These are phyloP conservation scores for Penicillium sp. DNA, from an alignment of 2,329 filamentous ascomycete species.

Conservation along the genomic window DNA sequence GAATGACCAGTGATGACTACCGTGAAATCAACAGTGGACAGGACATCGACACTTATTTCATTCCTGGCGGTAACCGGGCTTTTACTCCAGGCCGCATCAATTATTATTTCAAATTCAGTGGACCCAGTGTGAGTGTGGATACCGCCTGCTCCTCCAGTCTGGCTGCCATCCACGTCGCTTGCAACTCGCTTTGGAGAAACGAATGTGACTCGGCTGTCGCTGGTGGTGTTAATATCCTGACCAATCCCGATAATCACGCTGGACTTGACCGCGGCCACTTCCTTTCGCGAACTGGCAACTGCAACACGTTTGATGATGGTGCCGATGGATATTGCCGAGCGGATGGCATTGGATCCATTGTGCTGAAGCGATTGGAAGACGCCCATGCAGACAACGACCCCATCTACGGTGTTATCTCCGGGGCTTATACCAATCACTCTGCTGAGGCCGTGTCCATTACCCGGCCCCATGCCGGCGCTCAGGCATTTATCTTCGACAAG, in stretches of 20 bases:
- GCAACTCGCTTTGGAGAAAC: slow-evolving; percentile 71
- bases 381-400: slow-evolving; percentile 72
- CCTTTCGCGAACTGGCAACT: slow-evolving; percentile 73
- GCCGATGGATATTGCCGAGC: slow-evolving; percentile 83
- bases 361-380: slow-evolving; percentile 79
- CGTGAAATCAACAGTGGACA: slow-evolving; percentile 73
- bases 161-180: slow-evolving; percentile 71
- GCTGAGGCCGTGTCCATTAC: slow-evolving; percentile 81
- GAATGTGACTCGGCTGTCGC: slow-evolving; percentile 81
- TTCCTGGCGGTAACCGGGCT: slow-evolving; percentile 63
- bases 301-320: slow-evolving; percentile 77
- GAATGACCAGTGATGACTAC: slow-evolving; percentile 75
- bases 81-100: slow-evolving; percentile 35
- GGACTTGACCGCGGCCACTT: slow-evolving; percentile 77
- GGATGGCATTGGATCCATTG: slow-evolving; percentile 72
- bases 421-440: slow-evolving; percentile 77
- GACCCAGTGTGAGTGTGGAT: slow-evolving; percentile 71
- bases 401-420: slow-evolving; percentile 72
- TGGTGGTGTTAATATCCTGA: slow-evolving; percentile 74
- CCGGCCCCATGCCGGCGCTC: slow-evolving; percentile 75
- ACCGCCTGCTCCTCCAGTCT: slow-evolving; percentile 78
- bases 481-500: slow-evolving; percentile 69
- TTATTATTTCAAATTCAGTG: slow-evolving; percentile 76
- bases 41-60: slow-evolving; percentile 70
- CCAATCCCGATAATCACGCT: slow-evolving; percentile 78